phyloP scores from a whole-genome alignment of 805 yeast genomes.

The Isabelozyma rhagii region DNA sequence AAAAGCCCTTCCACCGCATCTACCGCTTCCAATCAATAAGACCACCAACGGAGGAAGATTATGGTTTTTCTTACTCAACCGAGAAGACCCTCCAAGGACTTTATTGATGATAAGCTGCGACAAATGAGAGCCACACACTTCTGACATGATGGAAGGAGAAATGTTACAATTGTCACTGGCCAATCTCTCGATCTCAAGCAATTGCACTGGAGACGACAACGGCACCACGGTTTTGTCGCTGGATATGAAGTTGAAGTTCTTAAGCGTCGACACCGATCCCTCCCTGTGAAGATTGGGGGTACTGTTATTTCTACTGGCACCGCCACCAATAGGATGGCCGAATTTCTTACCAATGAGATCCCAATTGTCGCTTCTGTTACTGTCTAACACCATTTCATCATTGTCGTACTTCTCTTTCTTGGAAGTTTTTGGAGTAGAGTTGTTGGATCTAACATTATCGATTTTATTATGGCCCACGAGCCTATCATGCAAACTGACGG shows the following conservation, averaged over 20 bases:
- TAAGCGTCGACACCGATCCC: conserved; percentile 1
- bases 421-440: conserved; percentile 7
- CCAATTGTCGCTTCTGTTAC: conserved; percentile 49
- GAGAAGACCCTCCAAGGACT: conserved; percentile 63
- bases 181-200: conserved; percentile 69
- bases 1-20: conserved; percentile 71
- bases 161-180: conserved; percentile 50
- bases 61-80: conserved; percentile 63
- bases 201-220: conserved; percentile 72
- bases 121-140: conserved; percentile 67
- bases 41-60: conserved; percentile 78
- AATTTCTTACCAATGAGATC: conserved; percentile 33
- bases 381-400: conserved; percentile 70
- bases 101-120: conserved; percentile 52
- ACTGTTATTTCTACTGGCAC: conserved; percentile 2
- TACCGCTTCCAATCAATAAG: conserved; percentile 67
- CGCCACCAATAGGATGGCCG: conserved; percentile 1
- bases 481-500: conserved; percentile 55
- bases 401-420: conserved; percentile 55
- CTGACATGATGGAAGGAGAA: conserved; percentile 47
- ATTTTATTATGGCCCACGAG: conserved; percentile 73
- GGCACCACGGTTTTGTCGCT: conserved; percentile 39
- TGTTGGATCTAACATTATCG: conserved; percentile 15
- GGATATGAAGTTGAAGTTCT: conserved; percentile 16
- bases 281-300: conserved; percentile 12